A percentile compares a stretch with the other conserved stretches of the same genome.
Conservation (phyloP, 306 rosid species). For the Phaseolus lunatus region DNA sequence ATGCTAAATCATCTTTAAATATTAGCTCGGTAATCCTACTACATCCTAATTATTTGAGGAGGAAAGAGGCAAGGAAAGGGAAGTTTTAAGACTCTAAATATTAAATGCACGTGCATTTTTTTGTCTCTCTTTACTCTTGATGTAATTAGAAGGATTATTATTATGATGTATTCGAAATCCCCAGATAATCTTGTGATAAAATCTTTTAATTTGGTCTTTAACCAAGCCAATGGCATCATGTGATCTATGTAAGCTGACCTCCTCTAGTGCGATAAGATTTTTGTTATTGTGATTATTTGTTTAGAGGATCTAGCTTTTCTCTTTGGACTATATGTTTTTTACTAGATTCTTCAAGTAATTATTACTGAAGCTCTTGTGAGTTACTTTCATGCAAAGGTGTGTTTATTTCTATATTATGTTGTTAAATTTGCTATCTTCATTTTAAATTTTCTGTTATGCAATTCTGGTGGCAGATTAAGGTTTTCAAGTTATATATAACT, state of each 20-base stretch:
- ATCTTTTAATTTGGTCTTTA: neutral
- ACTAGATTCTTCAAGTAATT: slow-evolving; percentile 38
- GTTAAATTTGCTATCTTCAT: slow-evolving; percentile 30
- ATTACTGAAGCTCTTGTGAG: slow-evolving; percentile 17
- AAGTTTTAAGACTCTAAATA: slow-evolving; percentile 35
- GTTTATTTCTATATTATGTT: slow-evolving; percentile 34
- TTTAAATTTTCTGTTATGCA: slow-evolving; percentile 39
- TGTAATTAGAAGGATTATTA: slow-evolving; percentile 19
- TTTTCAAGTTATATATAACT: slow-evolving; percentile 46
- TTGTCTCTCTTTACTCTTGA: slow-evolving; percentile 9
- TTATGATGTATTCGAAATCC: slow-evolving; percentile 12
- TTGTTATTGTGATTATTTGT: slow-evolving; percentile 14
- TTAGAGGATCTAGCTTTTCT: slow-evolving; percentile 21
- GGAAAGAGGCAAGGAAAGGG: slow-evolving; percentile 15
- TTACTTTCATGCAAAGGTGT: slow-evolving; percentile 40
- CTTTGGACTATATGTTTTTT: slow-evolving; percentile 31
- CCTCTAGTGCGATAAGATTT: neutral
- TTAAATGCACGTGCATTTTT: slow-evolving; percentile 26
- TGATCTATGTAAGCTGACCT: neutral
- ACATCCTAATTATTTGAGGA: slow-evolving; percentile 7
- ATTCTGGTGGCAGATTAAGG: slow-evolving; percentile 22
- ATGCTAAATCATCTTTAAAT: slow-evolving; percentile 29
- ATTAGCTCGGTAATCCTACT: slow-evolving; percentile 7
- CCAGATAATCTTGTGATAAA: neutral
- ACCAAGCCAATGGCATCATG: neutral